phyloP scores from a whole-genome alignment of 148 eudicot species.

The Rhododendron molle region DNA sequence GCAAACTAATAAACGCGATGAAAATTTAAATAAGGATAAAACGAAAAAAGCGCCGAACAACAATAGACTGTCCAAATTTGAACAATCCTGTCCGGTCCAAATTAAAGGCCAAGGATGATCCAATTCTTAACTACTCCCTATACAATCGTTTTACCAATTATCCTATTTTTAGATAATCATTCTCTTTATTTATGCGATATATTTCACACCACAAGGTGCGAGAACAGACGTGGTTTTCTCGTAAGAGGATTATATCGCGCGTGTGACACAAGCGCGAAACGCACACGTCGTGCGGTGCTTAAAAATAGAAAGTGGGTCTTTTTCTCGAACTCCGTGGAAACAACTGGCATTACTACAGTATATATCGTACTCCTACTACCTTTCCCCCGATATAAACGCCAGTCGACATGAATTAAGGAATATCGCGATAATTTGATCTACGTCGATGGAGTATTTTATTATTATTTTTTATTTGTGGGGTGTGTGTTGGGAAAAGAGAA shows the following conservation, averaged over 20 bases:
- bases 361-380: neutral
- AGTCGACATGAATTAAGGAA: neutral
- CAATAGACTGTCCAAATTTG: no score
- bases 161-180: neutral
- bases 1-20: no score
- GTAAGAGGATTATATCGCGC: no score
- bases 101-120: no score
- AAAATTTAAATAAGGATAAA: no score
- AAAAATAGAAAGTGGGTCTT: neutral
- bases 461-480: neutral
- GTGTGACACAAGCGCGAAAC: no score
- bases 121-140: no score
- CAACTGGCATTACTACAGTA: neutral
- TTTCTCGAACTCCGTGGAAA: neutral
- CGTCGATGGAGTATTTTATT: neutral
- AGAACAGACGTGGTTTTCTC: no score
- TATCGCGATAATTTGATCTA: neutral
- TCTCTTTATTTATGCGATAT: neutral
- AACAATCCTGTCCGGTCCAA: no score
- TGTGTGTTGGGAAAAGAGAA: neutral
- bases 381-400: neutral
- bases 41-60: no score
- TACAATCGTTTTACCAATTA: neutral
- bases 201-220: neutral
- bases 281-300: neutral